A percentile compares a stretch with the other conserved stretches of the same genome.
Conservation (phyloP, 306 rosid genomes). For the Prunus mume region DNA sequence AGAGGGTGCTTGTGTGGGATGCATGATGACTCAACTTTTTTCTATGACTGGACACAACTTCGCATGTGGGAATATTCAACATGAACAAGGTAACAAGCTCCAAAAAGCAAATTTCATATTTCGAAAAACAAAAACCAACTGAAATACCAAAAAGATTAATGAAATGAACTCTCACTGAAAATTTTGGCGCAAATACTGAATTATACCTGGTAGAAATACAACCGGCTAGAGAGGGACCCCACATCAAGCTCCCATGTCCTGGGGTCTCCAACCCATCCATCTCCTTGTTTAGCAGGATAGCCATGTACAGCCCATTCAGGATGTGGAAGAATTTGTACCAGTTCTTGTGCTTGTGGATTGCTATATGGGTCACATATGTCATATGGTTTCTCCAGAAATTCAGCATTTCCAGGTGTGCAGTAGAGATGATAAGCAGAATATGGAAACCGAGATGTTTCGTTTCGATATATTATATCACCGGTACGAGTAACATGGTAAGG, state of each 20-base stretch:
- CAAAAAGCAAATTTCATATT: background rate
- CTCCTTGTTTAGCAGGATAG: constrained; percentile 48
- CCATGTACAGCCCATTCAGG: constrained; percentile 59
- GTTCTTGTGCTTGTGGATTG: constrained; percentile 57
- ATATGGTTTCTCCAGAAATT: constrained; percentile 39
- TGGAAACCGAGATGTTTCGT: constrained; percentile 53
- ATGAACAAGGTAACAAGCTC: background rate
- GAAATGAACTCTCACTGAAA: background rate
- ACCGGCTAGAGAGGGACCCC: constrained; percentile 43
- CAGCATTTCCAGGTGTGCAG: constrained; percentile 51
- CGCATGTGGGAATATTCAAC: background rate
- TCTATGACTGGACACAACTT: background rate
- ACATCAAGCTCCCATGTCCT: constrained; percentile 63
- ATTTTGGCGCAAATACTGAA: background rate
- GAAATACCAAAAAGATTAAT: background rate
- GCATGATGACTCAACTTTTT: background rate
- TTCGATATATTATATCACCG: constrained; percentile 43
- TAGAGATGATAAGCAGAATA: constrained; percentile 55
- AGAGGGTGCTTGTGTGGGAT: background rate
- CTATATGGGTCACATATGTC: constrained; percentile 60
- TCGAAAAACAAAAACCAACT: background rate
- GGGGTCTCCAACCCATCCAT: constrained; percentile 57
- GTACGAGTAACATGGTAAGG: constrained; percentile 40
- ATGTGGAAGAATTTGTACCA: constrained; percentile 60
- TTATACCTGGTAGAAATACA: constrained; percentile 54